Base-by-base conservation (phyloP, 2,329 filamentous ascomycete genomes). In the Cucurbitaria berberidis region DNA sequence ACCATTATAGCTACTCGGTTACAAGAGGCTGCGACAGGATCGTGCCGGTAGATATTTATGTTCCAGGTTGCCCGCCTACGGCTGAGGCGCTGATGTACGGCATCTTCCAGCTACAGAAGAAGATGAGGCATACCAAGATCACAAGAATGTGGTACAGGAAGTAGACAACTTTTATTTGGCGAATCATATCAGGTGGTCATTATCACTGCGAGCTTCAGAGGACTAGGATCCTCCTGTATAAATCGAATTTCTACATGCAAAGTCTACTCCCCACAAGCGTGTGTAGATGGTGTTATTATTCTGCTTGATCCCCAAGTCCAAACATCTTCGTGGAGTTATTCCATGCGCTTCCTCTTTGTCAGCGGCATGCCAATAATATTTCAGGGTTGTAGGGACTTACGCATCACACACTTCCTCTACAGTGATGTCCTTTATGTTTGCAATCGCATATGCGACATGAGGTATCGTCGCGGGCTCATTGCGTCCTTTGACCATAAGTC, bases 401-500 rank as follows among this genome's bases (percentile, higher is more conserved):
- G 88, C 88, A 77, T 97, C 91, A 68, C 88, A 91, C 18, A 99
- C 88, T 69, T 93, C 89, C 69, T 96, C 87, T 0, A 96, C 83
- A 3, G 82, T 76, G 3, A 96, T 80, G 0, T 84, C 90, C 75
- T 96, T 97, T 59, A 98, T 89, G 36, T 83, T 86, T 1, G 95
- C 93, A 60, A 99, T 87, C 45, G 93, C 90, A 73, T 89, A 87
- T n/a, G 91, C 95, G 13, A 99, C 90, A 47, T 89, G 86, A 60
- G 88, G 86, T 61, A 99, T 97, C 47, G 85, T 89, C 65, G 89
- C 93, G 9, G 93, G 91, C 76, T 99, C 95, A 71, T 99, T 99
- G 55, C 95, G 85, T 0, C 93, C 91, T 78, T 98, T 99, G 47
- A 99, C 85, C 90, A 97, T 93, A 35, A 82, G 83, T 0, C 93